Percentiles rank a stretch among this genome's conserved stretches.
Evolutionary conservation across 371 early-diverging fungal species (phyloP).

Genomic region (Rozella allomycis): DNA sequence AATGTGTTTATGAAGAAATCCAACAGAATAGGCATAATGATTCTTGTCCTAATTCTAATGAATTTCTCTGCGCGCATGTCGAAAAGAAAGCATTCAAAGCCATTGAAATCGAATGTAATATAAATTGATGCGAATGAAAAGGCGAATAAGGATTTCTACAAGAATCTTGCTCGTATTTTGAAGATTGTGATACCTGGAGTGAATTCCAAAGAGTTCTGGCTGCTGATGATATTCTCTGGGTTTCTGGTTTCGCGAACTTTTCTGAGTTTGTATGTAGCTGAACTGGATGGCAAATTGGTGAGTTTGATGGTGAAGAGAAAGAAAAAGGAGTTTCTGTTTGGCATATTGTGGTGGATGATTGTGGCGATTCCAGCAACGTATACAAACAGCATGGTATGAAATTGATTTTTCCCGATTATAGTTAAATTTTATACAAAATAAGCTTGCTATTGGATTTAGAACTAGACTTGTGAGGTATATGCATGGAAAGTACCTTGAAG

Average conservation of each 20-base stretch:
- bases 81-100: no score
- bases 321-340: constrained; percentile 45
- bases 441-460: constrained; percentile 66
- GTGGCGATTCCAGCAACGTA: constrained; percentile 90
- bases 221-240: constrained; percentile 53
- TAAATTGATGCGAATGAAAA: no score
- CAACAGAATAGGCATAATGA: no score
- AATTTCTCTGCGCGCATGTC: no score
- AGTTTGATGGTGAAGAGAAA: constrained; percentile 66
- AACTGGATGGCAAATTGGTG: constrained; percentile 80
- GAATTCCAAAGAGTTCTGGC: constrained; percentile 47
- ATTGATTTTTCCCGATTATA: no score
- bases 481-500: constrained; percentile 50
- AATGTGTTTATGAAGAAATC: no score
- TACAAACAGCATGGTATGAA: constrained; percentile 92
- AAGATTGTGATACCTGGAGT: constrained; percentile 45
- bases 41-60: no score
- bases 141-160: constrained; percentile 50
- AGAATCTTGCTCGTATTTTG: constrained; percentile 40
- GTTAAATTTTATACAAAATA: constrained; percentile 59
- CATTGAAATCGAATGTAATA: not conserved
- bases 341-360: constrained; percentile 76
- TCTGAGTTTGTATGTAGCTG: constrained; percentile 69
- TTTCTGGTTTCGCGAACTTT: constrained; percentile 78
- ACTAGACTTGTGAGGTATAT: constrained; percentile 54